These are phyloP conservation scores for Lactarius evosmus DNA, from an alignment of 768 basidiomycete genomes.

Conservation along the genomic window DNA sequence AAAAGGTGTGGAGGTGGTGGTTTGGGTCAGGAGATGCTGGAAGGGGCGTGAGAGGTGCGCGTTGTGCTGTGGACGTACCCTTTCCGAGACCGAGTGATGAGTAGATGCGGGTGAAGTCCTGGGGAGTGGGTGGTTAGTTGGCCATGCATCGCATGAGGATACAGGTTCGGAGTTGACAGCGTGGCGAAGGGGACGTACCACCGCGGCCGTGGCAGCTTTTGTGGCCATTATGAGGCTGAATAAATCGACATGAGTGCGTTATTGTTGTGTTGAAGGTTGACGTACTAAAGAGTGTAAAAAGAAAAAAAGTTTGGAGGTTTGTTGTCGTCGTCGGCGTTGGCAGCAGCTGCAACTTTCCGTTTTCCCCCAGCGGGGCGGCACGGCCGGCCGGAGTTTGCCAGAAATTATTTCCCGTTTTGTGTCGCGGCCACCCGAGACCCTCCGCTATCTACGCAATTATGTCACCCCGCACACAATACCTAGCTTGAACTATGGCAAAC, in stretches of 20 bases:
- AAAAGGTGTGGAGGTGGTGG: not conserved
- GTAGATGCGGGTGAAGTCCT: conserved; percentile 87
- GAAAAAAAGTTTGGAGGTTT: not conserved
- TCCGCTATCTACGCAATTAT: not conserved
- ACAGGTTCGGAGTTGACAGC: conserved; percentile 17
- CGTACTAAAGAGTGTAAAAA: conserved; percentile 11
- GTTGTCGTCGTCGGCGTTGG: not conserved
- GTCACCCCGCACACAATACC: not conserved
- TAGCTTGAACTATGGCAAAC: not conserved
- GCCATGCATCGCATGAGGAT: conserved; percentile 21
- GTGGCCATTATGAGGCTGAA: conserved; percentile 51
- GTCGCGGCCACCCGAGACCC: not conserved
- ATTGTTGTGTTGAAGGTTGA: too few relatives aligned
- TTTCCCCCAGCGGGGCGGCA: not conserved
- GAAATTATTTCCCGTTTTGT: not conserved
- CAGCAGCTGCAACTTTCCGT: too few relatives aligned
- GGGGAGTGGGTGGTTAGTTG: not conserved
- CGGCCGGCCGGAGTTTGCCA: conserved; percentile 9
- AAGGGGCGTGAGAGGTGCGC: not conserved
- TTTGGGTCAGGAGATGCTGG: not conserved
- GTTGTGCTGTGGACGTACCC: conserved; percentile 49
- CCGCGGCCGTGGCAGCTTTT: conserved; percentile 66
- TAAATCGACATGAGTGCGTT: not conserved
- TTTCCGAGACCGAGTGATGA: conserved; percentile 80
- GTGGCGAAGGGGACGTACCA: conserved; percentile 35